phyloP scores from a whole-genome alignment of 2,329 filamentous ascomycete species.

The Cercospora sojina region DNA sequence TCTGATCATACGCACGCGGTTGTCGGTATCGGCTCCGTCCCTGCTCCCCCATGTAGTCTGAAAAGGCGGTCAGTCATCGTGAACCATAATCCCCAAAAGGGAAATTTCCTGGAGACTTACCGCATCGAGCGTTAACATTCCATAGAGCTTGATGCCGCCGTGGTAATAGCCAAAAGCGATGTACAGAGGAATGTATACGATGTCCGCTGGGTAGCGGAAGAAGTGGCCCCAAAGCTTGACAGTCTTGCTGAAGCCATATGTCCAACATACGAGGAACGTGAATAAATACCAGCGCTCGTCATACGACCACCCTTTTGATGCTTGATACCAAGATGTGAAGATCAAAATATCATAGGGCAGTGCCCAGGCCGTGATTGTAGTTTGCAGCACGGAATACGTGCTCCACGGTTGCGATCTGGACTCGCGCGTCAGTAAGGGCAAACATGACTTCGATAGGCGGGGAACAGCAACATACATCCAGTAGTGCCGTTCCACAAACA shows the following conservation, averaged over 20 bases:
- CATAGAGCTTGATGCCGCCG: slow-evolving; percentile 87
- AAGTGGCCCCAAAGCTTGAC: slow-evolving; percentile 89
- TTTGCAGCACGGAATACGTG: slow-evolving; percentile 87
- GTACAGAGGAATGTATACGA: slow-evolving; percentile 78
- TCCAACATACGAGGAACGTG: slow-evolving; percentile 67
- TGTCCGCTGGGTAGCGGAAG: slow-evolving; percentile 75
- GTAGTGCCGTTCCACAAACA: slow-evolving; percentile 79
- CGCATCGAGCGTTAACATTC: slow-evolving; percentile 67
- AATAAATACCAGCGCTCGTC: slow-evolving; percentile 49
- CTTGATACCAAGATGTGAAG: slow-evolving; percentile 67
- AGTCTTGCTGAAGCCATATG: slow-evolving; percentile 78
- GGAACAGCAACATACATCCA: slow-evolving; percentile 67
- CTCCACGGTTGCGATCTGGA: slow-evolving; percentile 85
- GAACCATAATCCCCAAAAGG: slow-evolving; percentile 10
- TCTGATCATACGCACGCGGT: slow-evolving; percentile 64
- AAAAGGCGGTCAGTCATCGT: slow-evolving; percentile 30
- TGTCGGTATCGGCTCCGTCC: slow-evolving; percentile 83
- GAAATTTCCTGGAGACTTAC: slow-evolving; percentile 54
- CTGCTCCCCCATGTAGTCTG: slow-evolving; percentile 96
- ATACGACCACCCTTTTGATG: slow-evolving; percentile 50
- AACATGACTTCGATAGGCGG: slow-evolving; percentile 13
- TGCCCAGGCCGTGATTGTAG: slow-evolving; percentile 86
- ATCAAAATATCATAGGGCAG: slow-evolving; percentile 74
- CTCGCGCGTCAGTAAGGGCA: slow-evolving; percentile 23
- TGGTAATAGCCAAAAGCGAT: slow-evolving; percentile 91